A percentile compares a stretch with the other conserved stretches of the same genome.
Conservation (phyloP, 2,329 filamentous ascomycete genomes). For the Nothophoma quercina region DNA sequence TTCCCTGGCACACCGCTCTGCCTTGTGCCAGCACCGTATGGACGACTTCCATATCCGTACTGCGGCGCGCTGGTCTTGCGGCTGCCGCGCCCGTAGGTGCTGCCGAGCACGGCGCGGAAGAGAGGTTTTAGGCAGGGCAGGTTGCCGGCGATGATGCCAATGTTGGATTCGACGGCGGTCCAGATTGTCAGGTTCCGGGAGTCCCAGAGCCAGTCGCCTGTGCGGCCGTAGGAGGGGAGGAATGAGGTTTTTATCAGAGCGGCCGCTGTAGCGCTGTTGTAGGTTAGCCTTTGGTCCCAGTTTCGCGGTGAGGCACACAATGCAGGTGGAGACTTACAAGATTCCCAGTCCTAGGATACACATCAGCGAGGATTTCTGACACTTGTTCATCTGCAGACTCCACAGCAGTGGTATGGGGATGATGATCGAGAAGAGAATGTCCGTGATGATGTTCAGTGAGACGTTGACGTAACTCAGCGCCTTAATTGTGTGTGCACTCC, state of each 20-base stretch:
- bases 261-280: constrained; percentile 47
- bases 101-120: constrained; percentile 48
- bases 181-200: constrained; percentile 58
- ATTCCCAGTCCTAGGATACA: constrained; percentile 55
- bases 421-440: constrained; percentile 54
- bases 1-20: constrained; percentile 15
- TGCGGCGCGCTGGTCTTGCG: constrained; percentile 20
- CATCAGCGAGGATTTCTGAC: constrained; percentile 53
- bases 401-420: constrained; percentile 46
- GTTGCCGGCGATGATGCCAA: constrained; percentile 54
- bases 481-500: constrained; percentile 50
- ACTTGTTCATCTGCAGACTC: constrained; percentile 48
- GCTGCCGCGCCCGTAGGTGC: constrained; percentile 36
- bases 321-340: constrained; percentile 37
- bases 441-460: constrained; percentile 51
- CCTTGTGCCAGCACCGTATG: constrained; percentile 28
- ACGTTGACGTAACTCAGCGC: constrained; percentile 57
- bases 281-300: too few species aligned
- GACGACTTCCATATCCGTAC: constrained; percentile 6
- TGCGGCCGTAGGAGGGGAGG: constrained; percentile 47
- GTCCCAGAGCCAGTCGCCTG: constrained; percentile 51
- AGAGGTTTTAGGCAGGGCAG: constrained; percentile 55
- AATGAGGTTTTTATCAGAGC: constrained; percentile 52
- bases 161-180: constrained; percentile 55
- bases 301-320: neutral